Percentiles rank a stretch among this genome's conserved stretches.
Conservation (phyloP, 2,329 filamentous ascomycete species). For the Albifimbria verrucaria region DNA sequence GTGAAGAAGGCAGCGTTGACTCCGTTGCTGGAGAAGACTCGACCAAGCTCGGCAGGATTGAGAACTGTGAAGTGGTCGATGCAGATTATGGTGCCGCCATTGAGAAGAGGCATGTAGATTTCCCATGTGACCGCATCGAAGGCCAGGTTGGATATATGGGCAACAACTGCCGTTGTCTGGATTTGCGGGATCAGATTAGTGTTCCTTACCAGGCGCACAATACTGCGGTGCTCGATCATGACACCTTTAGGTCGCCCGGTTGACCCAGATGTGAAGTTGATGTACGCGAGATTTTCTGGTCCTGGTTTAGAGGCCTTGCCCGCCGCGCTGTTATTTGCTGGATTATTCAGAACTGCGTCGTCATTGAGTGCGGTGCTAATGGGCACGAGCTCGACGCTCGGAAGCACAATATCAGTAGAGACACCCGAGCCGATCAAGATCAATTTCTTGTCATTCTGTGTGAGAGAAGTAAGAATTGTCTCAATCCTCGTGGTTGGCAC, state of each 20-base stretch:
- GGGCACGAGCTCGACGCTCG: neutral
- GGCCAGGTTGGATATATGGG: slow-evolving; percentile 9
- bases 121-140: slow-evolving; percentile 11
- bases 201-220: slow-evolving; percentile 1
- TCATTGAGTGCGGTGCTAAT: neutral
- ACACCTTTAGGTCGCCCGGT: slow-evolving; percentile 10
- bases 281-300: slow-evolving; percentile 2
- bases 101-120: slow-evolving; percentile 11
- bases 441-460: neutral
- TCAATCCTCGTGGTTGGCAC: slow-evolving; percentile 6
- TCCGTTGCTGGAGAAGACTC: slow-evolving; percentile 4
- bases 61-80: slow-evolving; percentile 13
- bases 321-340: neutral
- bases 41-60: slow-evolving; percentile 5
- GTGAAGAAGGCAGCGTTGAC: slow-evolving; percentile 8
- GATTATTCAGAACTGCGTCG: neutral
- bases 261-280: slow-evolving; percentile 5
- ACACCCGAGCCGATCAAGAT: neutral
- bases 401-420: neutral
- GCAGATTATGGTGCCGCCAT: slow-evolving; percentile 15
- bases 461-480: slow-evolving; percentile 8
- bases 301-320: neutral
- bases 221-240: slow-evolving; percentile 9
- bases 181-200: neutral
- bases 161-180: neutral